A percentile compares a stretch with the other conserved stretches of the same genome.
Evolutionary conservation across 2,329 filamentous ascomycete genomes (phyloP).

Genomic region (Helminthosporium solani): DNA sequence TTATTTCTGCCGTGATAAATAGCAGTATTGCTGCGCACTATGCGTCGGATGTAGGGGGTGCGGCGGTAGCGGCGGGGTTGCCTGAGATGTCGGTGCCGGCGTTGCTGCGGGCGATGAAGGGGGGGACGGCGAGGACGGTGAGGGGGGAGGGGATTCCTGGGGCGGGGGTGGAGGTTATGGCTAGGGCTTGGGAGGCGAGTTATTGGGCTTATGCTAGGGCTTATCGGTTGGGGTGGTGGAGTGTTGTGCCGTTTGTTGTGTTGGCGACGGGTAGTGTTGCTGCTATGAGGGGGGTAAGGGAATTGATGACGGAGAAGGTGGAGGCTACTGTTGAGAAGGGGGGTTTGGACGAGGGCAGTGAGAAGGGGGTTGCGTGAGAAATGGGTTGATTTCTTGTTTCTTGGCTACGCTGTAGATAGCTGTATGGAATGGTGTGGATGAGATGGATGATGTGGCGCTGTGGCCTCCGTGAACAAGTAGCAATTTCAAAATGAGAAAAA

Average conservation of each 20-base stretch:
- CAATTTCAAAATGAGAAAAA: too few relatives aligned
- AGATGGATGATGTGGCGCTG: too few relatives aligned
- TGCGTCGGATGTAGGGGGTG: constrained; percentile 19
- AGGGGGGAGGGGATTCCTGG: constrained; percentile 15
- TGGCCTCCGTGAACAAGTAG: too few relatives aligned
- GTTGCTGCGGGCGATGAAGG: constrained; percentile 23
- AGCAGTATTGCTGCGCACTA: constrained; percentile 24
- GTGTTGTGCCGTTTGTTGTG: constrained; percentile 34
- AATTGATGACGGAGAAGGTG: constrained; percentile 34
- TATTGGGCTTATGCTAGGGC: constrained; percentile 32
- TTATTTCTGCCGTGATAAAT: constrained; percentile 33
- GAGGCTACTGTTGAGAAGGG: constrained; percentile 34
- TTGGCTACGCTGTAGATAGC: too few relatives aligned
- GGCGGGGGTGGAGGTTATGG: constrained; percentile 18
- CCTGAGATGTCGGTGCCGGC: constrained; percentile 19
- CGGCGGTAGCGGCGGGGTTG: constrained; percentile 24
- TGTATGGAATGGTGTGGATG: too few relatives aligned
- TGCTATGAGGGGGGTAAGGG: constrained; percentile 29
- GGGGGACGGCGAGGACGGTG: constrained; percentile 13
- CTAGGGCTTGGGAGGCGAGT: constrained; percentile 26
- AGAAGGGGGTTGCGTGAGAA: background rate
- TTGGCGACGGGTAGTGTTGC: constrained; percentile 25
- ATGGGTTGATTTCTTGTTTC: too few relatives aligned
- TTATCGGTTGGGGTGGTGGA: constrained; percentile 34
- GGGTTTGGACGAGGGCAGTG: constrained; percentile 11